Percentiles rank a stretch among this genome's conserved stretches.
Conservation (phyloP, 352 stramenopile species). For the Pythium brassicae region DNA sequence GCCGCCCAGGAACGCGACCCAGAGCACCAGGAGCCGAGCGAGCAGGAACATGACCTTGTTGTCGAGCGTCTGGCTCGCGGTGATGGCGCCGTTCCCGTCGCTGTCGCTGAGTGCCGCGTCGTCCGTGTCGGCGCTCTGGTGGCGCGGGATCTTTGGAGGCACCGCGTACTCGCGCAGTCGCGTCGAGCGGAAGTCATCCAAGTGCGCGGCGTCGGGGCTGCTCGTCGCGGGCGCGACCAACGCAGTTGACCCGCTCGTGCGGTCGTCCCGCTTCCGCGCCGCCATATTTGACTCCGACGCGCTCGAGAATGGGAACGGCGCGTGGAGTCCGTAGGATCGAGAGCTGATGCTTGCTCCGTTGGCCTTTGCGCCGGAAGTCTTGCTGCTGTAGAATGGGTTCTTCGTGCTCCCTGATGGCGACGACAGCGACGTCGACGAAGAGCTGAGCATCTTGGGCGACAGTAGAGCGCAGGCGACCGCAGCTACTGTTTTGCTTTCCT, state of each 20-base stretch:
- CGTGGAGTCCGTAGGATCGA: conserved; percentile 2
- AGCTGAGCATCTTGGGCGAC: conserved; percentile 5
- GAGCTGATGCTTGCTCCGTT: neutral
- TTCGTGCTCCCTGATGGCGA: conserved; percentile 2
- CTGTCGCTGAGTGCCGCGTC: neutral
- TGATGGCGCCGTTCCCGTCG: neutral
- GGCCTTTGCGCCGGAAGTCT: neutral
- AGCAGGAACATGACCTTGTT: conserved; percentile 13
- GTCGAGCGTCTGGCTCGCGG: conserved; percentile 13
- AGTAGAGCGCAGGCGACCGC: conserved; percentile 6
- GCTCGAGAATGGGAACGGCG: conserved; percentile 1
- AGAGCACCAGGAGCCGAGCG: conserved; percentile 24
- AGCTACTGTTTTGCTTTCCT: conserved; percentile 8
- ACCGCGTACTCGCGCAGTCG: conserved; percentile 11
- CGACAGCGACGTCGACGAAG: neutral
- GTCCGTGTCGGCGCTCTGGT: neutral
- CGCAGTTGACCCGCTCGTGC: conserved; percentile 5
- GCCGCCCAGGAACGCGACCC: conserved; percentile 29
- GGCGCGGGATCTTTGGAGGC: conserved; percentile 11
- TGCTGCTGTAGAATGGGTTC: conserved; percentile 8
- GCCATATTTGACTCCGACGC: conserved; percentile 4
- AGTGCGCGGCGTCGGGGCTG: neutral
- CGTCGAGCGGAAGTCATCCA: conserved; percentile 9
- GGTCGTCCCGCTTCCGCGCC: conserved; percentile 8
- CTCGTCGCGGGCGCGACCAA: neutral